Conservation (phyloP, 371 early-diverging fungal genomes). For the Circinella umbellata region DNA sequence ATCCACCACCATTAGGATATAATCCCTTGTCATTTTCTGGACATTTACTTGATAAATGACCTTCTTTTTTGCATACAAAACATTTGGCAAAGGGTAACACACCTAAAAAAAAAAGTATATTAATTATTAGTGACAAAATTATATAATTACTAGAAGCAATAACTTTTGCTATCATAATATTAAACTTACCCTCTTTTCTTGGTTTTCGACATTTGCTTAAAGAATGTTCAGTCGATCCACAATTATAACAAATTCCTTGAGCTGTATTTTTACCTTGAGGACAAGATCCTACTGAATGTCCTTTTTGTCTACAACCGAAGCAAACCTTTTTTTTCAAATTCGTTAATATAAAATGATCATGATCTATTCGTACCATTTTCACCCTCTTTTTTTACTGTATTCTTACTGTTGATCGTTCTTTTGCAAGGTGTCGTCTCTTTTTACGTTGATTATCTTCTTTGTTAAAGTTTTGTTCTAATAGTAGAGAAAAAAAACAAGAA, state of each 20-base stretch:
- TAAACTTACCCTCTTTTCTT: slow-evolving; percentile 56
- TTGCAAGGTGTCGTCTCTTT: slow-evolving; percentile 11
- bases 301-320: slow-evolving; percentile 83
- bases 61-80: slow-evolving; percentile 84
- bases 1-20: slow-evolving; percentile 92
- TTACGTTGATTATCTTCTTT: slow-evolving; percentile 14
- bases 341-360: slow-evolving; percentile 1
- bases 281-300: slow-evolving; percentile 85
- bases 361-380: not conserved
- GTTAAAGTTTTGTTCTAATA: not conserved
- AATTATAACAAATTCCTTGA: slow-evolving; percentile 82
- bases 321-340: slow-evolving; percentile 57
- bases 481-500: not conserved
- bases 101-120: slow-evolving; percentile 18
- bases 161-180: not conserved
- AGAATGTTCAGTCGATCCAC: slow-evolving; percentile 86
- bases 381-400: not conserved
- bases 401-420: slow-evolving; percentile 41
- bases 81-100: slow-evolving; percentile 78
- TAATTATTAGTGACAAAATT: not conserved
- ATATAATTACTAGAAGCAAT: not conserved
- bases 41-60: slow-evolving; percentile 86
- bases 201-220: slow-evolving; percentile 74
- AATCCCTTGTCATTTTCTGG: slow-evolving; percentile 87
- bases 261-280: slow-evolving; percentile 59